Percentiles rank a stretch among this genome's conserved stretches.
Conservation (phyloP, 306 rosid species). For the Vigna angularis region DNA sequence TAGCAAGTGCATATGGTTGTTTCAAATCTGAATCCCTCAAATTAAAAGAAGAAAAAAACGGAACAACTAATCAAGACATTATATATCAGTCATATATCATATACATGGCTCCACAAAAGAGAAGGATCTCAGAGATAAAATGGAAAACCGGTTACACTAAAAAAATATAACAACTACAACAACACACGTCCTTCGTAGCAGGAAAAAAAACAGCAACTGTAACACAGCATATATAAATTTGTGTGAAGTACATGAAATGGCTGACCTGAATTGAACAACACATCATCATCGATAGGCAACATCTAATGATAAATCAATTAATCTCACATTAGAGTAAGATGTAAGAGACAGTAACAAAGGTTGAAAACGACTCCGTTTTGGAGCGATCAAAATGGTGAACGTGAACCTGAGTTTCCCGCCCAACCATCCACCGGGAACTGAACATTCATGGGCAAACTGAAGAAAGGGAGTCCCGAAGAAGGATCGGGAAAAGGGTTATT, state of each 20-base stretch:
- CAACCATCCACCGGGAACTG: slow-evolving; percentile 72
- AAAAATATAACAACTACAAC: slow-evolving; percentile 32
- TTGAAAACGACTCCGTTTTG: neutral
- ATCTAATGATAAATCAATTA: neutral
- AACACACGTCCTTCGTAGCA: slow-evolving; percentile 1
- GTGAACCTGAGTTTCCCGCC: slow-evolving; percentile 51
- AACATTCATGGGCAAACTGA: slow-evolving; percentile 79
- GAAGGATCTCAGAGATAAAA: slow-evolving; percentile 5
- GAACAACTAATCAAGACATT: neutral
- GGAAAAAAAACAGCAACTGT: neutral
- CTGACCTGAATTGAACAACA: slow-evolving; percentile 58
- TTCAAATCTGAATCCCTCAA: slow-evolving; percentile 39
- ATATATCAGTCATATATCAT: neutral
- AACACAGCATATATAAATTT: neutral
- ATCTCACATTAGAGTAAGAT: slow-evolving; percentile 25
- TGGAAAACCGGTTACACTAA: slow-evolving; percentile 12
- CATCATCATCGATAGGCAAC: neutral
- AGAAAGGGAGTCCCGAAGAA: slow-evolving; percentile 78
- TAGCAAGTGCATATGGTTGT: neutral
- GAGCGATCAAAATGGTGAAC: slow-evolving; percentile 48
- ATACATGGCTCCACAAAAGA: neutral
- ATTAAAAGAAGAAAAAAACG: slow-evolving; percentile 1
- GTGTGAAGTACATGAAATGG: slow-evolving; percentile 33
- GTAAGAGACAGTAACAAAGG: neutral
- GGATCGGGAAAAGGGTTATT: slow-evolving; percentile 65